A percentile compares a stretch with the other conserved stretches of the same genome.
Evolutionary conservation across 768 basidiomycete genomes (phyloP).

Genomic region (Daedaleopsis sinensis): DNA sequence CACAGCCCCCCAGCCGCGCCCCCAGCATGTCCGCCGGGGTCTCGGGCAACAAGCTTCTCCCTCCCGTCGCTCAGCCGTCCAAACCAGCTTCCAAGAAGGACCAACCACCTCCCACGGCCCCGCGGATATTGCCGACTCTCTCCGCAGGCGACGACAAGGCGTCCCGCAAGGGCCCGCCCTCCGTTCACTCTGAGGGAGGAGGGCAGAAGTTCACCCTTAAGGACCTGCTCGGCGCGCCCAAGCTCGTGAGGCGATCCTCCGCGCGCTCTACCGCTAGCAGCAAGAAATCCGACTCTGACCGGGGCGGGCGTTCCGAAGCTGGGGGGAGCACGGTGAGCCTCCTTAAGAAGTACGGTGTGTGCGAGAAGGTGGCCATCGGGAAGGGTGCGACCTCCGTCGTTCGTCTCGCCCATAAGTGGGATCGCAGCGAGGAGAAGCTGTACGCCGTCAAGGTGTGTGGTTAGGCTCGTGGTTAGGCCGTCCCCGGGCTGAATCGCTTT

Average conservation of each 20-base stretch:
- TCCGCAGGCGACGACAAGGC: slow-evolving; percentile 22
- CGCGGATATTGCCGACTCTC: slow-evolving; percentile 29
- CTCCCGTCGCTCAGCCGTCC: slow-evolving; percentile 20
- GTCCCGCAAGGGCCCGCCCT: slow-evolving; percentile 23
- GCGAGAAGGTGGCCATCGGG: slow-evolving; percentile 95
- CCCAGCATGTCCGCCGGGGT: slow-evolving; percentile 49
- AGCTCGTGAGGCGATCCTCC: slow-evolving; percentile 71
- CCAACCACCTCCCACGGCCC: slow-evolving; percentile 24
- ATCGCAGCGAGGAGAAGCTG: slow-evolving; percentile 91
- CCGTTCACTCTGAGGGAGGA: slow-evolving; percentile 51
- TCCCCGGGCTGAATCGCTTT: background rate
- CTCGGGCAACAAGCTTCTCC: slow-evolving; percentile 37
- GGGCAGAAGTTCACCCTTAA: slow-evolving; percentile 83
- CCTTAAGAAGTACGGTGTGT: slow-evolving; percentile 94
- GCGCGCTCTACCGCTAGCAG: slow-evolving; percentile 69
- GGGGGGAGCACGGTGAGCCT: slow-evolving; percentile 60
- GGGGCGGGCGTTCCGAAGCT: slow-evolving; percentile 44
- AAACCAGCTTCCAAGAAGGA: slow-evolving; percentile 25
- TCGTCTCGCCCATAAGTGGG: slow-evolving; percentile 97
- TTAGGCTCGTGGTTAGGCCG: background rate
- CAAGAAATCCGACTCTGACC: slow-evolving; percentile 70
- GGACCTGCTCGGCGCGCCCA: slow-evolving; percentile 72
- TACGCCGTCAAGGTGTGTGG: slow-evolving; percentile 94
- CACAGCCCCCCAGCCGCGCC: slow-evolving; percentile 59
- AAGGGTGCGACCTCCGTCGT: slow-evolving; percentile 99